Conservation (phyloP, 352 stramenopile genomes). For the Globisporangium splendens region DNA sequence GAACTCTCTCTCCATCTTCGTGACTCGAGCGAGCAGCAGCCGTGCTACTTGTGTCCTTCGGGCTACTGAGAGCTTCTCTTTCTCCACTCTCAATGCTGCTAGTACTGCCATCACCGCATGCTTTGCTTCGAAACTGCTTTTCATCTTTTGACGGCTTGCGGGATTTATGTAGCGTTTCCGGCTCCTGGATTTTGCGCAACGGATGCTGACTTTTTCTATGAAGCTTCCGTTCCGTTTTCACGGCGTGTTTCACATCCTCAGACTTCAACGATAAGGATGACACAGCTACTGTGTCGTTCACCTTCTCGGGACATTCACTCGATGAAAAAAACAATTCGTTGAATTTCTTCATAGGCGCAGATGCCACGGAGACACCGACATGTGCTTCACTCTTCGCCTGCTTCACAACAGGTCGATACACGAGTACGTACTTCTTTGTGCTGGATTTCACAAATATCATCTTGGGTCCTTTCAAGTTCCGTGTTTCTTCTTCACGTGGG, state of each 20-base stretch:
- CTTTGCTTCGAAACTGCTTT: too few species aligned
- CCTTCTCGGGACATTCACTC: neutral
- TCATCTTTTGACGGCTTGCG: too few species aligned
- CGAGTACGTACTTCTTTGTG: conserved; percentile 11
- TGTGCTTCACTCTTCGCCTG: neutral
- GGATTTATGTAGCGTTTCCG: too few species aligned
- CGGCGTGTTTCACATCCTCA: too few species aligned
- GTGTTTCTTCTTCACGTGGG: neutral
- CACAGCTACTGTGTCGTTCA: too few species aligned
- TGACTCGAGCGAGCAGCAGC: neutral
- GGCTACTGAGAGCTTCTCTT: too few species aligned
- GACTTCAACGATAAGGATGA: neutral
- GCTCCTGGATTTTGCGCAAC: too few species aligned
- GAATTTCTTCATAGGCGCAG: conserved; percentile 1
- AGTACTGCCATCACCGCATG: too few species aligned
- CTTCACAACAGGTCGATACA: conserved; percentile 12
- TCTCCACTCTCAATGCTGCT: too few species aligned
- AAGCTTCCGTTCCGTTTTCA: too few species aligned
- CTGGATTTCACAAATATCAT: conserved; percentile 5
- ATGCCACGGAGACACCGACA: neutral
- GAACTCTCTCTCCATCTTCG: conserved; percentile 1
- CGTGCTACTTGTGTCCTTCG: neutral
- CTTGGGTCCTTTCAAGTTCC: neutral
- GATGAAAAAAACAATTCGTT: conserved; percentile 1
- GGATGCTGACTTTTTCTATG: too few species aligned